Base-by-base conservation (phyloP, 148 eudicot genomes). In the Suaeda aralocaspica region DNA sequence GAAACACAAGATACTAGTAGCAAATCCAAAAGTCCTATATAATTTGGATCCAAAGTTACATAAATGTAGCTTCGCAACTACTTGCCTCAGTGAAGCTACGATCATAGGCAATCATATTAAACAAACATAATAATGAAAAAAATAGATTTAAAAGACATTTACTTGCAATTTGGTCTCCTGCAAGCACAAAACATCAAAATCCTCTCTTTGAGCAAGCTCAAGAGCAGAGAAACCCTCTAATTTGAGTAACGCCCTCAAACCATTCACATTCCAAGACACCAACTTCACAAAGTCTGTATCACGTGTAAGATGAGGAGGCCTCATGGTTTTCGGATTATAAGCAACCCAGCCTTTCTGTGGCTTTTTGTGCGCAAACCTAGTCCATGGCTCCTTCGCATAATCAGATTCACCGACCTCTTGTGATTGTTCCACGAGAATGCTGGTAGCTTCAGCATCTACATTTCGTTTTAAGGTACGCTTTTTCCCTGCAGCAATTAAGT, bases 111-210 rank as follows among this genome's bases (percentile, higher is more conserved):
- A 45, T 19, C 1, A 44, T 18, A n/a, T 60, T 52, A 56, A 39
- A 16, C 15, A 33, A 12, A 48, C 4, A 48, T 2, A 30, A 18
- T 15, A 36, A 50, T 44, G 41, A 18, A 3, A 46, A 9, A 9
- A 67, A 29, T 28, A 36, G 25, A 52, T 18, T 24, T 2, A 49
- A 0, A 7, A 16, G 31, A 8, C n/a, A 55, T 73, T 72, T 68
- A 69, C 99, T 96, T 94, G 97, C 36, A 94, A 59, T 79, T 94
- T 94, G 65, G 99, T 94, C 85, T 94, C 99, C 79, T 94, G 99
- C 84, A 94, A 82, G 84, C 99, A 94, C 70, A 94, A 70, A 28
- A 94, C 83, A 82, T 94, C 99, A 76, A 94, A 94, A 77, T 87
- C 84, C 76, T 94, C 99, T 76, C 99, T 84, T 61, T 86, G 79